Base-by-base conservation (phyloP, 495 filamentous ascomycete species). In the Xylaria acuta region DNA sequence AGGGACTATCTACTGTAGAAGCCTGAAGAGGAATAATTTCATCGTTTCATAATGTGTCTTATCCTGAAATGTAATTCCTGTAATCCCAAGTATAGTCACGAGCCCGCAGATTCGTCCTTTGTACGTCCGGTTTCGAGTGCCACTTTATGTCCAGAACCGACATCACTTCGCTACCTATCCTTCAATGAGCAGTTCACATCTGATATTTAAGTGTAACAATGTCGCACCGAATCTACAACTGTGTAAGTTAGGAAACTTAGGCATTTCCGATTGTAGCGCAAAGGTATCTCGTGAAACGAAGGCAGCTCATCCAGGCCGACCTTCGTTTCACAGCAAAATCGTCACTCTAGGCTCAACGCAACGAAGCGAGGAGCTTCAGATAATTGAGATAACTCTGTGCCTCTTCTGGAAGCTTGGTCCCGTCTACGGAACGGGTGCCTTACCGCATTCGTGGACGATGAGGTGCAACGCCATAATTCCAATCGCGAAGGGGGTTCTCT, bases 351-450 rank as follows among this genome's bases (percentile, higher is more conserved):
- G 22, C 18, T 9, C 47, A 64, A 34, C 38, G 8, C 32, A 7
- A 14, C 34, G 38, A 66, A 67, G 51, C 49, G 63, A 67, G 53
- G 43, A 43, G 51, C 49, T 32, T 36, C 27, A 58, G 36, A 32
- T 41, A 32, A 47, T 45, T 22, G 22, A 58, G 36, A 72, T 66
- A 22, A 7, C 3, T 25, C 20, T 22, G 16, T 47, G 30, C 32
- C 40, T 45, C 41, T 60, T 47, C 25, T n/a, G 63, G 27, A 14
- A 41, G 14, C 11, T 38, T 8, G 4, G 20, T 27, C 38, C 30
- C 30, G 11, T 49, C 54, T 60, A 40, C 47, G 11, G 2, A 5
- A 41, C 3, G 27, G 40, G 40, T 38, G 41, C 20, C 1, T 64
- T 20, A 38, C 70, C 34, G 12, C 0, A 49, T 66, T 20, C 38